A percentile compares a stretch with the other conserved stretches of the same genome.
phyloP scores from a whole-genome alignment of 2,329 filamentous ascomycete species.

The Pseudocercospora musae region DNA sequence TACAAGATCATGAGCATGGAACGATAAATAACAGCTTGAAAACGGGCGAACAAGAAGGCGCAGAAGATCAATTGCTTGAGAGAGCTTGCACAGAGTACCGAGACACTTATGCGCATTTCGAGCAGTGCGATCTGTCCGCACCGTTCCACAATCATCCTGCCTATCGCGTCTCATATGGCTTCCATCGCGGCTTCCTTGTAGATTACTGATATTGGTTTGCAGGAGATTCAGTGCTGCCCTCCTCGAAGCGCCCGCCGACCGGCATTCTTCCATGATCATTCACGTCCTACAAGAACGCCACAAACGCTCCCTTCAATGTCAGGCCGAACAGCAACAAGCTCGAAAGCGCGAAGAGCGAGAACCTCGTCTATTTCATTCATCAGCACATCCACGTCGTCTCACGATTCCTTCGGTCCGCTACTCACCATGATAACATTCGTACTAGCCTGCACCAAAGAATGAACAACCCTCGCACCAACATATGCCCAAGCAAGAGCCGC shows the following conservation, averaged over 20 bases:
- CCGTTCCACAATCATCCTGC: neutral
- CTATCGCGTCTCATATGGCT: neutral
- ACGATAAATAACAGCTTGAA: too few species aligned
- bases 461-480: slow-evolving; percentile 40
- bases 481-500: slow-evolving; percentile 43
- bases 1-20: too few species aligned
- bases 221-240: neutral
- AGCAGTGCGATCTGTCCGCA: neutral
- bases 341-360: neutral
- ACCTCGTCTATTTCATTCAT: neutral
- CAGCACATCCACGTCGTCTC: neutral
- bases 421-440: slow-evolving; percentile 37
- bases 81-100: neutral
- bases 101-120: neutral
- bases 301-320: neutral
- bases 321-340: neutral
- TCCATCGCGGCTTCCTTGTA: neutral
- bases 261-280: neutral
- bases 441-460: slow-evolving; percentile 41
- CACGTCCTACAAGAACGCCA: neutral
- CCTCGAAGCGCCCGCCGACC: neutral
- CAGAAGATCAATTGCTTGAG: neutral
- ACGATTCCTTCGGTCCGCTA: neutral
- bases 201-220: neutral
- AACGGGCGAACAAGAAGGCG: too few species aligned